phyloP scores from a whole-genome alignment of 257 asterid species.

The Cruciata laevipes region DNA sequence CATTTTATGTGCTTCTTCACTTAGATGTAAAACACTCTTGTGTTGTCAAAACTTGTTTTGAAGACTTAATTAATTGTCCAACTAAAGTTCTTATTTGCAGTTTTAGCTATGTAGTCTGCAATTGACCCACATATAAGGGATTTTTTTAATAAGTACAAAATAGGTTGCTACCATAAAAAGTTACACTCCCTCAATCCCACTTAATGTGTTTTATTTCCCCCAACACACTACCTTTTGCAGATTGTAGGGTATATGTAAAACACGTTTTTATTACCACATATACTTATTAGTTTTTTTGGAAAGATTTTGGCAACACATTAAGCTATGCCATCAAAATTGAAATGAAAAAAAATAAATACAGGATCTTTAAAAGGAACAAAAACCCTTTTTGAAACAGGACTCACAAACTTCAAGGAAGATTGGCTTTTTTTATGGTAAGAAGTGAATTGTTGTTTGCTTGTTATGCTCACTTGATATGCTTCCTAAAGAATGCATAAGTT shows the following conservation, averaged over 20 bases:
- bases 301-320: background rate
- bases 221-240: background rate
- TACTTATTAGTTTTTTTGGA: background rate
- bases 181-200: too few relatives aligned
- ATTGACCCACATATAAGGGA: background rate
- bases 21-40: too few relatives aligned
- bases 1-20: too few relatives aligned
- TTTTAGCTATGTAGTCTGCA: background rate
- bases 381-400: background rate
- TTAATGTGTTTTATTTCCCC: background rate
- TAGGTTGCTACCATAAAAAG: background rate
- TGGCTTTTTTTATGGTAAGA: background rate
- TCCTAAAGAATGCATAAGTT: background rate
- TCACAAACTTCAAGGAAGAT: background rate
- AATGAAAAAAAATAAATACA: background rate
- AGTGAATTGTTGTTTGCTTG: background rate
- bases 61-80: background rate
- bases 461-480: background rate
- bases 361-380: background rate
- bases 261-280: background rate
- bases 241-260: background rate
- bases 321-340: background rate
- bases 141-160: too few relatives aligned
- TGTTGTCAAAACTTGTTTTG: background rate
- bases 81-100: background rate